Base-by-base conservation (phyloP, 2,329 filamentous ascomycete species). In the Phyllosticta capitalensis region DNA sequence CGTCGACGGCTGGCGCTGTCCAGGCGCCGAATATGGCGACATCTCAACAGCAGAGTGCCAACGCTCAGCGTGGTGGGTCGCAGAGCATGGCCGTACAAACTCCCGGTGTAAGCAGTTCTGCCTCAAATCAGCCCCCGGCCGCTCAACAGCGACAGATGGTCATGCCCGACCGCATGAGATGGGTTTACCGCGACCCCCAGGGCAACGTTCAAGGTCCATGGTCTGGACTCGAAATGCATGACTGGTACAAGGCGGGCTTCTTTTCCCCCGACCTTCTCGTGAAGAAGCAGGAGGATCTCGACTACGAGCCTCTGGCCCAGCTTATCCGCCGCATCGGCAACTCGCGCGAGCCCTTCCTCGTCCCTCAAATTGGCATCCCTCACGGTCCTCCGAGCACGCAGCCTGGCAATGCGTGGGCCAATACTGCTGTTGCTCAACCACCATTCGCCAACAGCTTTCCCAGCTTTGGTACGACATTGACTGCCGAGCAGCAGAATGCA, bases 221-320 rank as follows among this genome's bases (percentile, higher is more conserved):
- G 75, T 96, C 91, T 48, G 94, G 94, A 1, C 78, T 99, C 55
- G 94, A 99, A 74, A 99, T 99, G 94, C 95, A 99, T 66, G 95
- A 99, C 67, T 99, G 94, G 94, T 99, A 97, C 76, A 97, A 97
- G 72, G 92, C 92, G 45, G 92, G 92, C 52, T 99, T 97, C 76
- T 99, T 99, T 75, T 95, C 90, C 0, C 87, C 92, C 0, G 92
- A 99, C 67, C 80, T 99, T 20, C 84, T 95, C 51, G 94, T 99
- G 30, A 96, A 95, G 77, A 96, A 96, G 71, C 80, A 92, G 5
- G 94, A 99, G 71, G 94, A 99, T 68, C 79, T 81, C 0, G 92
- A 99, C 55, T 99, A 96, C 67, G 94, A 99, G 72, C 94, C 92
- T 12, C 78, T 99, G 9, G 94, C 92, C 2, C 92, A 97, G 73